A percentile compares a stretch with the other conserved stretches of the same genome.
These are phyloP conservation scores for Stereum hirsutum DNA, from an alignment of 1,284 basidiomycete species.

Conservation along the genomic window DNA sequence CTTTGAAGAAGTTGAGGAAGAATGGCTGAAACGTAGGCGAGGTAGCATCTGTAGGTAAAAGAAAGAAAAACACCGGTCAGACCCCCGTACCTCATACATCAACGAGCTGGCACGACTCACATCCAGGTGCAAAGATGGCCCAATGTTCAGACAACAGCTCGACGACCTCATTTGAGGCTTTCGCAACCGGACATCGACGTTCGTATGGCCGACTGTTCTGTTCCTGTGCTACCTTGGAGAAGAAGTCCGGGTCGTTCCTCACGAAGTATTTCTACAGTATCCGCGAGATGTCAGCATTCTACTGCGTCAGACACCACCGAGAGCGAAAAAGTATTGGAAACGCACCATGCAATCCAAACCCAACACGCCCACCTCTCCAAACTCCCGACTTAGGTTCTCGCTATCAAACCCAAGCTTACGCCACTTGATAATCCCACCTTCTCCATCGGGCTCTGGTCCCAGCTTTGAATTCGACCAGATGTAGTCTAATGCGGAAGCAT, in stretches of 20 bases:
- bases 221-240: conserved; percentile 82
- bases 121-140: conserved; percentile 73
- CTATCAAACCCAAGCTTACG: conserved; percentile 70
- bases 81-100: not conserved
- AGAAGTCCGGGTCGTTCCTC: conserved; percentile 67
- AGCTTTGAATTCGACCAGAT: conserved; percentile 67
- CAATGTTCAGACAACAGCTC: conserved; percentile 85
- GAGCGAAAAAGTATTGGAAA: conserved; percentile 7
- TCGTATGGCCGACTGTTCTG: conserved; percentile 74
- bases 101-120: conserved; percentile 29
- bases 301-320: not conserved
- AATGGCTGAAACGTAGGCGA: conserved; percentile 84
- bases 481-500: conserved; percentile 55
- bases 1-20: conserved; percentile 79
- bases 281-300: conserved; percentile 5
- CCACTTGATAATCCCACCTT: conserved; percentile 59
- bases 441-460: conserved; percentile 37
- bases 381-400: conserved; percentile 78
- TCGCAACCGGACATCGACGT: conserved; percentile 80
- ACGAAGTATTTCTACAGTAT: conserved; percentile 56
- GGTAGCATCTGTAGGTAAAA: conserved; percentile 49
- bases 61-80: not conserved
- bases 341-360: conserved; percentile 80
- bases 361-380: conserved; percentile 76
- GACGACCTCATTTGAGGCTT: conserved; percentile 81